Percentiles rank a stretch among this genome's conserved stretches.
Conservation (phyloP, 352 stramenopile genomes). For the Lagenidium giganteum region DNA sequence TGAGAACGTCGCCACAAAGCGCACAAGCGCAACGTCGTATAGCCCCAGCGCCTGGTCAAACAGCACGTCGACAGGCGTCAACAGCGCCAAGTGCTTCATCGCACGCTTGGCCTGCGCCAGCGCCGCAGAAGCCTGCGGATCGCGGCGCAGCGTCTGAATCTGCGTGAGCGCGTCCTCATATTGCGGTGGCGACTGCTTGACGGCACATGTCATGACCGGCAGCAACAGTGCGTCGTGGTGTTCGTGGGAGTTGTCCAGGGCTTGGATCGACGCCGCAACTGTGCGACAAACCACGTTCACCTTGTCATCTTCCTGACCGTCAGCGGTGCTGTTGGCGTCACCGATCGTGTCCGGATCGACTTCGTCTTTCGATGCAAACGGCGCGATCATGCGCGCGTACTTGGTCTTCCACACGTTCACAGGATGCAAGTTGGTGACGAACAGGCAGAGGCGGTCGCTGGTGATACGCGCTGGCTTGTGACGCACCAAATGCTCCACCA, state of each 20-base stretch:
- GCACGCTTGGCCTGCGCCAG: conserved; percentile 30
- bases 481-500: conserved; percentile 24
- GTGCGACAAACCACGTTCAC: conserved; percentile 56
- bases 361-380: conserved; percentile 15
- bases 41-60: conserved; percentile 60
- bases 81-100: conserved; percentile 71
- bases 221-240: conserved; percentile 39
- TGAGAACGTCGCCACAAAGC: conserved; percentile 52
- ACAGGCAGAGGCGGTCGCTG: conserved; percentile 66
- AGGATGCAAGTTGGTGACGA: conserved; percentile 68
- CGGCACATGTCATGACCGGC: conserved; percentile 54
- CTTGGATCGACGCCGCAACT: conserved; percentile 29
- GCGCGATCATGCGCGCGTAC: conserved; percentile 32
- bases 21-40: conserved; percentile 64
- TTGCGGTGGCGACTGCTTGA: conserved; percentile 59
- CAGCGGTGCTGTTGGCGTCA: not conserved
- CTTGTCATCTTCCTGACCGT: conserved; percentile 21
- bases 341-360: not conserved
- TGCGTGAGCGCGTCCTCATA: conserved; percentile 34
- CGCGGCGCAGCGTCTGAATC: conserved; percentile 32
- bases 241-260: conserved; percentile 19
- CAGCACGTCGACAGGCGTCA: conserved; percentile 60
- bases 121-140: conserved; percentile 6
- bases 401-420: conserved; percentile 71
- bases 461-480: conserved; percentile 23